phyloP scores from a whole-genome alignment of 2,329 filamentous ascomycete genomes.

The Phoma sp. region DNA sequence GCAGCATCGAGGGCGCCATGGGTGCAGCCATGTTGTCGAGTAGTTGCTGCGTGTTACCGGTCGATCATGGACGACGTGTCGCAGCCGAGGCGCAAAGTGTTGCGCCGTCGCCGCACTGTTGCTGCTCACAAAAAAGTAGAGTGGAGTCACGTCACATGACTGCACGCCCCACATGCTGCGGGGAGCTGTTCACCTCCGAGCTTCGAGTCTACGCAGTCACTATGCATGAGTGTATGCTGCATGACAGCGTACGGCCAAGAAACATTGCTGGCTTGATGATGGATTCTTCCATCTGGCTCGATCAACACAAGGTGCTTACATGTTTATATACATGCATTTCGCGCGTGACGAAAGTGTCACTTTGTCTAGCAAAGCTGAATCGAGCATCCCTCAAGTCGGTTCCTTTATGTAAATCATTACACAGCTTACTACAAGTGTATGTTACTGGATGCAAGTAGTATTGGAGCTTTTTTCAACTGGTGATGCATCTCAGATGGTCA shows the following conservation, averaged over 20 bases:
- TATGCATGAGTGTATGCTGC: too few species aligned
- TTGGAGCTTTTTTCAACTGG: neutral
- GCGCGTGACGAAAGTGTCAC: too few species aligned
- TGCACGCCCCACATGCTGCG: neutral
- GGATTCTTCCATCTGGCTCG: too few species aligned
- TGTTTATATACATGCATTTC: too few species aligned
- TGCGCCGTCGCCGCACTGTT: neutral
- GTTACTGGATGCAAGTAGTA: too few species aligned
- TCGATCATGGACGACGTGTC: conserved; percentile 30
- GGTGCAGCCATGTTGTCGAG: conserved; percentile 31
- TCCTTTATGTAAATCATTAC: neutral
- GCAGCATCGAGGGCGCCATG: conserved; percentile 23
- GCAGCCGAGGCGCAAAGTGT: conserved; percentile 8
- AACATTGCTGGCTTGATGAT: too few species aligned
- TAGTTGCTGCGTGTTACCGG: conserved; percentile 19
- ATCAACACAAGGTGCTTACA: too few species aligned
- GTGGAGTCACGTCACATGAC: conserved; percentile 9
- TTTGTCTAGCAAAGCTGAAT: neutral
- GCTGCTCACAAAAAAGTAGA: conserved; percentile 16
- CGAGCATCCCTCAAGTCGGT: too few species aligned
- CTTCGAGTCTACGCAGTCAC: neutral
- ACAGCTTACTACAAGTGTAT: neutral
- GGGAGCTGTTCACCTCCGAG: conserved; percentile 10
- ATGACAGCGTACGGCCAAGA: too few species aligned
- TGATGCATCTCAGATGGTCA: conserved; percentile 13